Evolutionary conservation across 306 rosid species (phyloP), one percentile per base, ranked within the genome.

Genomic region (Citrullus amarus): DNA sequence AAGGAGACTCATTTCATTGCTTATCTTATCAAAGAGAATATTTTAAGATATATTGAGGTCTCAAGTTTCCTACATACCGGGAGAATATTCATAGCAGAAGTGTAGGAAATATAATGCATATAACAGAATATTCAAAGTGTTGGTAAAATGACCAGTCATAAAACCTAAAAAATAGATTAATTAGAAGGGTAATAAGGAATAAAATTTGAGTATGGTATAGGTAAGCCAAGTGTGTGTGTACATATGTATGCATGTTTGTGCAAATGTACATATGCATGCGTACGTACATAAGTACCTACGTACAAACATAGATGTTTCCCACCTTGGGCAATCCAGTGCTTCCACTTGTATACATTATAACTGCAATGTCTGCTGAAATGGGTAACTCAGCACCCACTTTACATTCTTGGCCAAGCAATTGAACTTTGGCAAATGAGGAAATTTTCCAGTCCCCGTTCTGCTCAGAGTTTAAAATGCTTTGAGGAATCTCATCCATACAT

Each of bases 271-370:
- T 32, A 14, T 32, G 16, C 6, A 22, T 34, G 34, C 20, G 18
- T 41, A 34, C 9, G 57, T 6, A 9, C 4, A 39, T 10, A n/a
- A 68, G 59, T 51, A 34, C 78, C 59, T 32, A 74, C 25, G 30
- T 80, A 68, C 59, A 70, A 16, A 50, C 60, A 73, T 62, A 82
- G 85, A 85, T 39, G 84, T 81, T 84, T 82, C 87, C 78, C 79
- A 96, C 99, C 99, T 92, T 92, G 38, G 99, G 97, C 77, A 92
- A 82, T 80, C 99, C 99, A 12, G 98, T 92, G 83, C 99, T 96
- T 86, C 99, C 99, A 84, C 99, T 96, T 55, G 99, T 92, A 86
- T 96, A 96, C 99, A 92, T 96, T 82, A 96, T 92, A 85, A 96
- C 99, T 6, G 98, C 99, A 79, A 91, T 76, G 85, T 96, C 98